Evolutionary conservation across 805 yeast genomes (phyloP).

Genomic region (Saturnispora saitoi): DNA sequence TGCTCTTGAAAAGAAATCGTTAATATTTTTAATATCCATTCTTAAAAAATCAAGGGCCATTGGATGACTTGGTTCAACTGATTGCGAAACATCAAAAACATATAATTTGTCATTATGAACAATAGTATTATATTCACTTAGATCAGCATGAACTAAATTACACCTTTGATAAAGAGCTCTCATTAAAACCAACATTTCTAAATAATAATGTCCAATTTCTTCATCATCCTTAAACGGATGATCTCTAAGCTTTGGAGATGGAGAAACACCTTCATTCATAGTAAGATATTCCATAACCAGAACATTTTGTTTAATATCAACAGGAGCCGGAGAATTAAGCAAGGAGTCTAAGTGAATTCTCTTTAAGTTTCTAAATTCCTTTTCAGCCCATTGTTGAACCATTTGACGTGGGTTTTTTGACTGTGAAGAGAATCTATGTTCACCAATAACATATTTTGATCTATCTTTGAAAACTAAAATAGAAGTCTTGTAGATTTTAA

Average conservation of each 20-base stretch:
- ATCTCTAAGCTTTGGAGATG: conserved; percentile 85
- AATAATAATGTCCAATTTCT: conserved; percentile 59
- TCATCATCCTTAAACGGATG: conserved; percentile 59
- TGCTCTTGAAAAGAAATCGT: conserved; percentile 69
- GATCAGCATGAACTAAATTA: conserved; percentile 90
- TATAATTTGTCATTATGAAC: conserved; percentile 72
- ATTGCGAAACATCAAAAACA: conserved; percentile 93
- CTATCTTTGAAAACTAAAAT: conserved; percentile 95
- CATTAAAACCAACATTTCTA: conserved; percentile 75
- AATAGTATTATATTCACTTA: conserved; percentile 88
- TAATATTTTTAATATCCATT: conserved; percentile 96
- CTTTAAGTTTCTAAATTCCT: conserved; percentile 88
- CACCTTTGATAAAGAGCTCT: conserved; percentile 82
- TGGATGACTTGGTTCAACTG: conserved; percentile 97
- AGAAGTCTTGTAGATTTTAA: conserved; percentile 92
- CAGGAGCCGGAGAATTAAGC: conserved; percentile 90
- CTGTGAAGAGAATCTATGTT: conserved; percentile 75
- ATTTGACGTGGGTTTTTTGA: conserved; percentile 93
- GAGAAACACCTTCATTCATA: conserved; percentile 65
- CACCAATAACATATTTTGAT: conserved; percentile 94
- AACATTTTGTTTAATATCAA: conserved; percentile 82
- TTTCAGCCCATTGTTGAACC: conserved; percentile 98
- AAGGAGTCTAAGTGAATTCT: conserved; percentile 61
- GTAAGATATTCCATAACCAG: conserved; percentile 87
- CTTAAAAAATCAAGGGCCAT: conserved; percentile 90